Conservation (phyloP, 2,329 filamentous ascomycete genomes). For the Didymella pomorum region DNA sequence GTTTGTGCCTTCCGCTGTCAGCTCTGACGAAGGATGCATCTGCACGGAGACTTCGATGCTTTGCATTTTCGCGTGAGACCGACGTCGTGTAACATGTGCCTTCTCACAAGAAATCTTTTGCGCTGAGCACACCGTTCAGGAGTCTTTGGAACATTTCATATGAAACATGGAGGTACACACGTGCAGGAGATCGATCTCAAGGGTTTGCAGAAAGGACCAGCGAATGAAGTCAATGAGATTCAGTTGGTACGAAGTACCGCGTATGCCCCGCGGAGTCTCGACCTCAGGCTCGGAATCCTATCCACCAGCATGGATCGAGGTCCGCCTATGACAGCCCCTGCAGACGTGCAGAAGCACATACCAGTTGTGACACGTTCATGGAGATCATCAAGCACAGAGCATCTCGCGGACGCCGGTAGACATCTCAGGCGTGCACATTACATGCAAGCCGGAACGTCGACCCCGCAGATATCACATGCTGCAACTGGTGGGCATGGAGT, state of each 20-base stretch:
- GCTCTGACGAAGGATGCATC: neutral
- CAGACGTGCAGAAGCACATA: conserved; percentile 3
- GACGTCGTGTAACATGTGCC: neutral
- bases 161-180: neutral
- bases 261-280: neutral
- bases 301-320: neutral
- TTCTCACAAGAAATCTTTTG: neutral
- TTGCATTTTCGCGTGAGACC: neutral
- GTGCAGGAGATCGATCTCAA: neutral
- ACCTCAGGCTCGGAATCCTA: neutral
- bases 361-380: neutral
- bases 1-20: neutral
- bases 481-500: neutral
- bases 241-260: too few relatives aligned
- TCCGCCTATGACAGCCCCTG: neutral
- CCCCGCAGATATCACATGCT: neutral
- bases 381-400: neutral
- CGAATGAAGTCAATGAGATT: neutral
- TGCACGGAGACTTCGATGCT: neutral
- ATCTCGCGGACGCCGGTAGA: neutral
- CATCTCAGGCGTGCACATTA: neutral
- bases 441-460: neutral
- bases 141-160: neutral
- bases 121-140: neutral
- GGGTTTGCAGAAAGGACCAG: neutral